Evolutionary conservation across 176 grass and related monocot species (phyloP).

Genomic region (Phyllostachys edulis): DNA sequence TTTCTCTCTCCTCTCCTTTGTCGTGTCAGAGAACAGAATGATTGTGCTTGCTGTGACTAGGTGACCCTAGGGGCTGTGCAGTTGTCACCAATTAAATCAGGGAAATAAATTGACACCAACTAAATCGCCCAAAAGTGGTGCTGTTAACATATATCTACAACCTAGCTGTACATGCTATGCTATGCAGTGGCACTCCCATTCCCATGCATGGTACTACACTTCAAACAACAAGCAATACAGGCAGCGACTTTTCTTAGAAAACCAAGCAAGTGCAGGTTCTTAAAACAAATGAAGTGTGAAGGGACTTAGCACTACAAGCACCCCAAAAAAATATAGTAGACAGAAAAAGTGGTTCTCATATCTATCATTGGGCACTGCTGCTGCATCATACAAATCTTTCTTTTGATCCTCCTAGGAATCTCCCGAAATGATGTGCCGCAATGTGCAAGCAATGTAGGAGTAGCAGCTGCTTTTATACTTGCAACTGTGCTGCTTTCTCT

Average conservation of each 20-base stretch:
- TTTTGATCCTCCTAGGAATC: constrained; percentile 70
- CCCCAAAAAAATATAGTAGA: not conserved
- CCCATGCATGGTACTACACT: not conserved
- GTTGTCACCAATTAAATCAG: constrained; percentile 43
- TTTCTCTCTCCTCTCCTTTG: constrained; percentile 17
- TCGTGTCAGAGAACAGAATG: constrained; percentile 43
- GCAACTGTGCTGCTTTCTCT: constrained; percentile 24
- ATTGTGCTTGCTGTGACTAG: constrained; percentile 49
- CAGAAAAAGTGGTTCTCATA: not conserved
- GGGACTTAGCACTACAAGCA: not conserved
- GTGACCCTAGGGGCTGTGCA: constrained; percentile 36
- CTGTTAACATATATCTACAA: not conserved
- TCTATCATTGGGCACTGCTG: constrained; percentile 44
- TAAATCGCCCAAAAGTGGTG: constrained; percentile 23
- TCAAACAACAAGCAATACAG: not conserved
- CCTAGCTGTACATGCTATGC: not conserved
- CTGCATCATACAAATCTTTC: not conserved
- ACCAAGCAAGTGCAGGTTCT: not conserved
- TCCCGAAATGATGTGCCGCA: constrained; percentile 45
- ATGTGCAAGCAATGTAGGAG: constrained; percentile 20
- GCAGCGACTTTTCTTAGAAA: not conserved
- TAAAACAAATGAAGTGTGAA: constrained; percentile 2
- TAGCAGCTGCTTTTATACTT: constrained; percentile 15
- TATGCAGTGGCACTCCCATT: not conserved
- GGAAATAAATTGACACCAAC: constrained; percentile 31